phyloP scores from a whole-genome alignment of 2,329 filamentous ascomycete species.

The Tricladium varicosporioides region DNA sequence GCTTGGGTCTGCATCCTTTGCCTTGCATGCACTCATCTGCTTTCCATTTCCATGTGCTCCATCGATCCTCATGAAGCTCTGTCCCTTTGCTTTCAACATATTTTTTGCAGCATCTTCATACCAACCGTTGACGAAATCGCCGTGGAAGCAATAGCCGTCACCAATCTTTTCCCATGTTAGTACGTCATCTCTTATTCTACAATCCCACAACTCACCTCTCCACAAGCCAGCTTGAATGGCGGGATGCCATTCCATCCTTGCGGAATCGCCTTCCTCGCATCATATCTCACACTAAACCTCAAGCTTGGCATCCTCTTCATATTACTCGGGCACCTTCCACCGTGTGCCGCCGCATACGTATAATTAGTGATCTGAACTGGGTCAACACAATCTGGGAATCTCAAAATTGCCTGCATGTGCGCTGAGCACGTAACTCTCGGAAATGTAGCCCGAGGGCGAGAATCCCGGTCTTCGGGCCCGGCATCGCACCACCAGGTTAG shows the following conservation, averaged over 20 bases:
- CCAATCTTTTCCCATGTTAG: slow-evolving; percentile 38
- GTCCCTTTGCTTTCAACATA: slow-evolving; percentile 37
- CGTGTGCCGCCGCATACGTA: slow-evolving; percentile 27
- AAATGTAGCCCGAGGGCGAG: slow-evolving; percentile 25
- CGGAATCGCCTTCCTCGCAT: slow-evolving; percentile 41
- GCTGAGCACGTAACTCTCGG: slow-evolving; percentile 38
- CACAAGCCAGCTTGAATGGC: slow-evolving; percentile 32
- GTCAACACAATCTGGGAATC: slow-evolving; percentile 44
- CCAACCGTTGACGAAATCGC: slow-evolving; percentile 49
- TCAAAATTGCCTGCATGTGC: slow-evolving; percentile 43
- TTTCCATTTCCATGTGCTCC: slow-evolving; percentile 10
- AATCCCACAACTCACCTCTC: background rate
- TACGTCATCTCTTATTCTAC: background rate
- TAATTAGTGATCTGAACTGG: slow-evolving; percentile 29
- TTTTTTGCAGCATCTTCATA: slow-evolving; percentile 39
- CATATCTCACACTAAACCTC: slow-evolving; percentile 46
- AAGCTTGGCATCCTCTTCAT: slow-evolving; percentile 47
- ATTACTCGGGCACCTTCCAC: slow-evolving; percentile 37
- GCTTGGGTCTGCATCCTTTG: slow-evolving; percentile 40
- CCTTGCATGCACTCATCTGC: slow-evolving; percentile 31
- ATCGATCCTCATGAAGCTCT: slow-evolving; percentile 35
- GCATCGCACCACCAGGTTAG: slow-evolving; percentile 39
- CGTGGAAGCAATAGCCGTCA: slow-evolving; percentile 38
- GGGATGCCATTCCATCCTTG: slow-evolving; percentile 43
- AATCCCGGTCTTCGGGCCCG: slow-evolving; percentile 21